Base-by-base conservation (phyloP, 1,284 basidiomycete species). In the Cutaneotrichosporon mucoides region DNA sequence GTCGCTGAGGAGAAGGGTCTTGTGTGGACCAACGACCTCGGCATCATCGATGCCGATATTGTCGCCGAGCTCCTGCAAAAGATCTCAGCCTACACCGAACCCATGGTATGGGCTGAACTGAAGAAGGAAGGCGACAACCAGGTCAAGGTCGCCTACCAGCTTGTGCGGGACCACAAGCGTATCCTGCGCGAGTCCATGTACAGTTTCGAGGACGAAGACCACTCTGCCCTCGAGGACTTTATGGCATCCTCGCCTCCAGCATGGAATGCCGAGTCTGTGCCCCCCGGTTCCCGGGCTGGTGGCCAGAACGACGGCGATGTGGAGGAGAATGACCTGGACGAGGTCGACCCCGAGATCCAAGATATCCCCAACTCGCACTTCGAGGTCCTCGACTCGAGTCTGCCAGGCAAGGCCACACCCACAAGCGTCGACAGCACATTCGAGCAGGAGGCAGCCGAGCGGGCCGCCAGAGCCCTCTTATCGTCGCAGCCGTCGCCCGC, bases 61-160 rank as follows among this genome's bases (percentile, higher is more conserved):
- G 87, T 99, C 4, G 86, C 90, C 1, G 90, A 94, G 58, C 81
- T 98, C 37, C 84, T 88, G 6, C 74, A 80, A 49, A 84, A 87
- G 67, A 88, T 98, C 80, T 79, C 84, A 0, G 88, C 86, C 0
- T 88, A 95, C 37, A 85, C 85, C 59, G 85, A 86, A 73, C 87
- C 90, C 2, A 89, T 93, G 66, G 84, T 98, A 5, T 90, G 90
- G 88, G 86, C 89, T 59, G 88, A 87, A 68, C 78, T 98, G 60
- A 82, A 87, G 66, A 81, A 87, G 63, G 88, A 92, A 48, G 90
- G 92, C 59, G 93, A 95, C 45, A 96, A 97, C 72, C 89, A 92
- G 60, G 88, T 98, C 73, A 95, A 97, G 78, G 93, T 99, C 13
- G 94, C 95, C 0, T 99, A 98, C 76, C 87, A 95, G 84, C 82